Evolutionary conservation across 257 asterid species (phyloP).

Genomic region (Cordia subcordata): DNA sequence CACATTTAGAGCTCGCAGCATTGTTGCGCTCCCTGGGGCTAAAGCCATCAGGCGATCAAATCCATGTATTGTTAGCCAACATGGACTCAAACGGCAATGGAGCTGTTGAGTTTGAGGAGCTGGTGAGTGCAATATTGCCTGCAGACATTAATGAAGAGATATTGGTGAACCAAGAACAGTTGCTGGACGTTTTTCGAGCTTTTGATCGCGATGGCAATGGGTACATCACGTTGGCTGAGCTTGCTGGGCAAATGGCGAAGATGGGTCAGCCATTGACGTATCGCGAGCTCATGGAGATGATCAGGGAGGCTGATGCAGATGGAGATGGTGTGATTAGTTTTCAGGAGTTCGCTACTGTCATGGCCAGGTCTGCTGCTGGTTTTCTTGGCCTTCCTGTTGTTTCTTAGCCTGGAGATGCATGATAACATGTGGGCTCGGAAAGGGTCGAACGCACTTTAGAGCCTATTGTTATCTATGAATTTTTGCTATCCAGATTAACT

Average conservation of each 20-base stretch:
- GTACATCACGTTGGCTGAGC: slow-evolving; percentile 77
- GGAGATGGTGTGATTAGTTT: slow-evolving; percentile 89
- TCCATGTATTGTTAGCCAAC: slow-evolving; percentile 52
- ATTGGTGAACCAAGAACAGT: slow-evolving; percentile 58
- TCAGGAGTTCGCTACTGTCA: slow-evolving; percentile 54
- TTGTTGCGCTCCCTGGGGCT: slow-evolving; percentile 77
- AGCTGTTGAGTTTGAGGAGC: slow-evolving; percentile 73
- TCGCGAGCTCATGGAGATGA: slow-evolving; percentile 76
- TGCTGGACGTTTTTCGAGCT: slow-evolving; percentile 65
- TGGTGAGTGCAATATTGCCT: slow-evolving; percentile 57
- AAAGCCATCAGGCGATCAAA: slow-evolving; percentile 76
- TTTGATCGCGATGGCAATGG: slow-evolving; percentile 95
- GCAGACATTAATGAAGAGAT: slow-evolving; percentile 51
- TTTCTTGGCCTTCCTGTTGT: slow-evolving; percentile 51
- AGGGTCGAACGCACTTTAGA: no score
- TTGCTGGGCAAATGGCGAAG: slow-evolving; percentile 85
- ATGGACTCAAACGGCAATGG: slow-evolving; percentile 88
- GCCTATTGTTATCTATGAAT: no score
- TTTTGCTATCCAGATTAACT: no score
- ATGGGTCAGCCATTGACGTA: slow-evolving; percentile 88
- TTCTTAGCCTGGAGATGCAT: neutral
- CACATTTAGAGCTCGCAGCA: slow-evolving; percentile 81
- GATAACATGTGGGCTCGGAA: no score
- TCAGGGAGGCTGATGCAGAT: slow-evolving; percentile 73
- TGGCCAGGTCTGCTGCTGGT: slow-evolving; percentile 76